Evolutionary conservation across 164 flowering plant species (phyloP).

Genomic region (Aristolochia fimbriata): DNA sequence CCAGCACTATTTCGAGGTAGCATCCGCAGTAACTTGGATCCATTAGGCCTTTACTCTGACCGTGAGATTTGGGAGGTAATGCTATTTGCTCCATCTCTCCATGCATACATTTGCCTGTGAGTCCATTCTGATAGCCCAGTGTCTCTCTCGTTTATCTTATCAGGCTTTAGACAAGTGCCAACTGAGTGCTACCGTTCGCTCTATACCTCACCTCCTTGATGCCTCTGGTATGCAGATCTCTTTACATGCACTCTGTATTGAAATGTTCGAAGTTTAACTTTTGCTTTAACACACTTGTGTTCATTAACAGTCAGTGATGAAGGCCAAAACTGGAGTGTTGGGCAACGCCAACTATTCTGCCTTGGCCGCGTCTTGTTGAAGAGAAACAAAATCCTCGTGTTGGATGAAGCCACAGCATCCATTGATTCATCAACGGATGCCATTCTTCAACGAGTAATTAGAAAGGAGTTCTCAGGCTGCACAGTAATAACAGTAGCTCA

Average conservation of each 20-base stretch:
- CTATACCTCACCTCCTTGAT: conserved; percentile 54
- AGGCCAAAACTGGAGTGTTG: conserved; percentile 83
- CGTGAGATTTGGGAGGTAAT: conserved; percentile 74
- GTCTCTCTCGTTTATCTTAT: neutral
- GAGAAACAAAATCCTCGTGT: conserved; percentile 60
- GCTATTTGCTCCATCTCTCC: neutral
- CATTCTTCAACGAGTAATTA: conserved; percentile 52
- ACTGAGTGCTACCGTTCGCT: conserved; percentile 41
- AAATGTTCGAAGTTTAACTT: no score
- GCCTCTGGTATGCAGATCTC: conserved; percentile 40
- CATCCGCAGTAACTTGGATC: conserved; percentile 72
- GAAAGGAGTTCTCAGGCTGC: conserved; percentile 57
- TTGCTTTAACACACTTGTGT: neutral
- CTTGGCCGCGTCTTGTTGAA: conserved; percentile 70
- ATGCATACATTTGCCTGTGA: neutral
- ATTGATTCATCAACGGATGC: conserved; percentile 82
- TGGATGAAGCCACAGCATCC: conserved; percentile 92
- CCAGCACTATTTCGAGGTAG: conserved; percentile 80
- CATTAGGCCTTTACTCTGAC: conserved; percentile 65
- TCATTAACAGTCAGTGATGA: conserved; percentile 60
- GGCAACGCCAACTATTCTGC: conserved; percentile 80
- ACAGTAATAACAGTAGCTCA: conserved; percentile 82
- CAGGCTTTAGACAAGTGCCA: conserved; percentile 82
- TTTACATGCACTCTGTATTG: neutral
- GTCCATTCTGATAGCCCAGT: neutral